These are phyloP conservation scores for Cladosporium sp. DNA, from an alignment of 2,329 filamentous ascomycete genomes.

Conservation along the genomic window DNA sequence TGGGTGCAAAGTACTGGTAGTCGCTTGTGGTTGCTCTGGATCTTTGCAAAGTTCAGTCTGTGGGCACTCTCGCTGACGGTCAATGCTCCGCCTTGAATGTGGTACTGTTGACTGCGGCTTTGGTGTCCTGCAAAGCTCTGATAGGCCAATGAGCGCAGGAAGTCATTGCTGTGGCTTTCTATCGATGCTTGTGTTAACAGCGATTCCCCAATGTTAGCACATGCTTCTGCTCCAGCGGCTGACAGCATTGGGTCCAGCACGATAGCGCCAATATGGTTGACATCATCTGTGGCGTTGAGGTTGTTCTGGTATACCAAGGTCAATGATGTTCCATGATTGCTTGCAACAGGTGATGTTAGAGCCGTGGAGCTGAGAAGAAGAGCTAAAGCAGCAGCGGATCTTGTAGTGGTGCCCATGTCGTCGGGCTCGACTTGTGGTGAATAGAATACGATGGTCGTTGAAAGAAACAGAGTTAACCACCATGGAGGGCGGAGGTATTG, in stretches of 20 bases:
- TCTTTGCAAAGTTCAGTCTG: constrained; percentile 33
- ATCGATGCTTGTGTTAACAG: constrained; percentile 42
- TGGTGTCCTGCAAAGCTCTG: constrained; percentile 39
- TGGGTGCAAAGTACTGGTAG: constrained; percentile 52
- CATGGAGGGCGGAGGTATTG: not conserved
- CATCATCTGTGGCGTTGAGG: constrained; percentile 50
- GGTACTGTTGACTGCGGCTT: constrained; percentile 37
- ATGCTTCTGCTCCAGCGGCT: constrained; percentile 40
- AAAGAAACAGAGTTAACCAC: constrained; percentile 5
- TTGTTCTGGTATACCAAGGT: constrained; percentile 54
- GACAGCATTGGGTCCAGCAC: constrained; percentile 43
- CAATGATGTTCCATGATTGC: constrained; percentile 42
- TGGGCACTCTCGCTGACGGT: constrained; percentile 25
- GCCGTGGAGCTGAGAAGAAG: constrained; percentile 10
- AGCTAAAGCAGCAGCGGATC: constrained; percentile 12
- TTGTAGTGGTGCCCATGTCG: constrained; percentile 9
- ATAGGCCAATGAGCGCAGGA: constrained; percentile 44
- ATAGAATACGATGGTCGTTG: constrained; percentile 9
- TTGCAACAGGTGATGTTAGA: constrained; percentile 14
- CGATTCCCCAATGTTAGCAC: constrained; percentile 45
- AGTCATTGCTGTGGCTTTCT: constrained; percentile 42
- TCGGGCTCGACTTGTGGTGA: not conserved
- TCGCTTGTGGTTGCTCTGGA: constrained; percentile 25
- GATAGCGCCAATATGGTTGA: constrained; percentile 50
- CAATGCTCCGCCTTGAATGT: constrained; percentile 39